These are phyloP conservation scores for Xylaria cubensis DNA, from an alignment of 495 filamentous ascomycete species.

Conservation along the genomic window DNA sequence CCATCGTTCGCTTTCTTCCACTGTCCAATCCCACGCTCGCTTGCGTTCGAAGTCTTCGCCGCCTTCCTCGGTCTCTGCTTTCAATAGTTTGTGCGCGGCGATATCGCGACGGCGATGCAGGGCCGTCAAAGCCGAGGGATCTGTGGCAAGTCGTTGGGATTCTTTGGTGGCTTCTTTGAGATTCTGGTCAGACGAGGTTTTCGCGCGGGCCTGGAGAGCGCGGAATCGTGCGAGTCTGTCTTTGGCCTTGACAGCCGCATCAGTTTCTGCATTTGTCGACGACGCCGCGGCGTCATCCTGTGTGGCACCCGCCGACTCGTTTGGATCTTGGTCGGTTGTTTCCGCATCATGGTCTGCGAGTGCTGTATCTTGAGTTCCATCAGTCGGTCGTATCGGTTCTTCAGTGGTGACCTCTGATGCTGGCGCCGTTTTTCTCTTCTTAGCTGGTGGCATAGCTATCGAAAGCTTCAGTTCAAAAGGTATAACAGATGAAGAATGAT, in stretches of 20 bases:
- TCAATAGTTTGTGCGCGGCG: constrained; percentile 90
- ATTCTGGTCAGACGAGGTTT: constrained; percentile 77
- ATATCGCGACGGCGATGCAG: constrained; percentile 82
- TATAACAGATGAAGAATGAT: neutral
- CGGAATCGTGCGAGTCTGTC: constrained; percentile 77
- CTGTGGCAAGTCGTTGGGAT: constrained; percentile 77
- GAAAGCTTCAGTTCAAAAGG: neutral
- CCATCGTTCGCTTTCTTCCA: constrained; percentile 93
- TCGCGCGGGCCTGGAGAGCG: constrained; percentile 83
- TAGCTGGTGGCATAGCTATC: constrained; percentile 51
- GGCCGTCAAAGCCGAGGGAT: constrained; percentile 73
- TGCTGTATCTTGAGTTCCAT: constrained; percentile 26
- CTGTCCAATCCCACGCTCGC: constrained; percentile 97
- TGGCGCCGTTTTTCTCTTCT: constrained; percentile 55
- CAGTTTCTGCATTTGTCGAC: constrained; percentile 22
- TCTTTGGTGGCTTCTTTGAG: constrained; percentile 84
- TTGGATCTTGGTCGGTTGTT: constrained; percentile 22
- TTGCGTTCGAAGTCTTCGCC: constrained; percentile 97
- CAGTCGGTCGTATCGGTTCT: constrained; percentile 24
- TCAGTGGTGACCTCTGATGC: constrained; percentile 27
- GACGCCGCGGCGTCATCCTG: constrained; percentile 12
- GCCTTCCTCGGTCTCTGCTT: constrained; percentile 82
- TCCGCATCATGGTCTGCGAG: constrained; percentile 27
- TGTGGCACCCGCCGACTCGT: constrained; percentile 19
- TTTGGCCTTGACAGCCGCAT: constrained; percentile 54